A percentile compares a stretch with the other conserved stretches of the same genome.
Evolutionary conservation across 2,329 filamentous ascomycete species (phyloP).

Genomic region (Stemphylium lycopersici): DNA sequence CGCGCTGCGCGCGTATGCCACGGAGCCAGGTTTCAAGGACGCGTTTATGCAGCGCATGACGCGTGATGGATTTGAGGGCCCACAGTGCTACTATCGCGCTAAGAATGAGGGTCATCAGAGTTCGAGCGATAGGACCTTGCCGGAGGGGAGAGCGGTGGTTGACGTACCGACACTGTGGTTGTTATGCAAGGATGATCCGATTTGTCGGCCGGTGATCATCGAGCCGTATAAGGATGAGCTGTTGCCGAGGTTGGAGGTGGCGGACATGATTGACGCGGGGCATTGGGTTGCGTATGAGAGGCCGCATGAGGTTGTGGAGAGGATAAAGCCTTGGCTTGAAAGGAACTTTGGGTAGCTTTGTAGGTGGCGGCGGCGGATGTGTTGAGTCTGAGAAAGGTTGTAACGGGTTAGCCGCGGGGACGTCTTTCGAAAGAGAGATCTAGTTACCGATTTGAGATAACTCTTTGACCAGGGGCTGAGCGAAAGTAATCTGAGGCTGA

Average conservation of each 20-base stretch:
- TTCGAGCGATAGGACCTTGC: slow-evolving; percentile 33
- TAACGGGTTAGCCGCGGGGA: too few relatives aligned
- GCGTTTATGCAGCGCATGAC: slow-evolving; percentile 45
- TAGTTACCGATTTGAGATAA: too few relatives aligned
- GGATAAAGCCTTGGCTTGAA: slow-evolving; percentile 16
- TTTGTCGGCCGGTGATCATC: too few relatives aligned
- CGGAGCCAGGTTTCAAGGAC: slow-evolving; percentile 37
- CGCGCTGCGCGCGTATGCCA: slow-evolving; percentile 43
- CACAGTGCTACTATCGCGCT: slow-evolving; percentile 49
- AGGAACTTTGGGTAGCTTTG: too few relatives aligned
- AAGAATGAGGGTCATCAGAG: slow-evolving; percentile 31
- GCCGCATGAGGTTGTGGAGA: slow-evolving; percentile 36
- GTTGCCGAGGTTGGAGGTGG: slow-evolving; percentile 40
- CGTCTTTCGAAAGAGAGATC: too few relatives aligned
- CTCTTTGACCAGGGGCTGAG: too few relatives aligned
- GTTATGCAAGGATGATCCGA: slow-evolving; percentile 19
- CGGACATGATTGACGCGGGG: slow-evolving; percentile 37
- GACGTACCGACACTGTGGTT: slow-evolving; percentile 49
- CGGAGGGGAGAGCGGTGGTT: slow-evolving; percentile 28
- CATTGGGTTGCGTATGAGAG: slow-evolving; percentile 49
- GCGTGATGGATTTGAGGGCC: slow-evolving; percentile 41
- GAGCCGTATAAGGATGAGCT: slow-evolving; percentile 15
- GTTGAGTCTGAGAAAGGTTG: too few relatives aligned
- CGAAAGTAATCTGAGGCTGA: too few relatives aligned
- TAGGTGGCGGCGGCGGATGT: too few relatives aligned